Evolutionary conservation across 2,329 filamentous ascomycete genomes (phyloP).

Genomic region (Akanthomyces dipterigenus): DNA sequence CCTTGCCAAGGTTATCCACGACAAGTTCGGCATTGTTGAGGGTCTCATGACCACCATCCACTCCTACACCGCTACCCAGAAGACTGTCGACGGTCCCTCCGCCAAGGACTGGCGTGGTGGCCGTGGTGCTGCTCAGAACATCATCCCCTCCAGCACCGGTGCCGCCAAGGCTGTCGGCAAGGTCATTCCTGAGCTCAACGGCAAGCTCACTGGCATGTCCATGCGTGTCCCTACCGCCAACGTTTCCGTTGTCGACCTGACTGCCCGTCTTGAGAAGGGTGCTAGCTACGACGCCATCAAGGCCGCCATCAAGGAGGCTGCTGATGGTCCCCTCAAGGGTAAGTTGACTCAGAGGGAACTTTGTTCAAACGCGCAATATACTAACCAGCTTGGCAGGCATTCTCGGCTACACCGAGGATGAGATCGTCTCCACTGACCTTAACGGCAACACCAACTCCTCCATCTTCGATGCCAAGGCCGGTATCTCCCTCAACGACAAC

Average conservation of each 20-base stretch:
- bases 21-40: conserved; percentile 96
- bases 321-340: conserved; percentile 82
- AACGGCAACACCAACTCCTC: conserved; percentile 90
- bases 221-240: conserved; percentile 99
- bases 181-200: conserved; percentile 96
- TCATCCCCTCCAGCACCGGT: conserved; percentile 98
- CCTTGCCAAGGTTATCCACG: conserved; percentile 98
- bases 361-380: not conserved
- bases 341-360: conserved; percentile 21
- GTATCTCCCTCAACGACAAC: conserved; percentile 97
- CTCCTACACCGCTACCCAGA: conserved; percentile 99
- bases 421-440: conserved; percentile 88
- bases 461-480: conserved; percentile 99
- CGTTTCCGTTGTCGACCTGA: conserved; percentile 98
- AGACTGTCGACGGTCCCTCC: conserved; percentile 97
- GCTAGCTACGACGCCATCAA: conserved; percentile 91
- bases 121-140: conserved; percentile 98
- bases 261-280: conserved; percentile 85
- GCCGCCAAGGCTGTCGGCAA: conserved; percentile 99
- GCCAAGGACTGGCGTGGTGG: conserved; percentile 99
- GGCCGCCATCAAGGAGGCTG: conserved; percentile 77
- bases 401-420: conserved; percentile 93
- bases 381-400: conserved; percentile 51
- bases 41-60: conserved; percentile 99
- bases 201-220: conserved; percentile 99